Evolutionary conservation across 129 eudicot species (phyloP), one percentile per base, ranked within the genome.

Genomic region (Centaurea solstitialis): DNA sequence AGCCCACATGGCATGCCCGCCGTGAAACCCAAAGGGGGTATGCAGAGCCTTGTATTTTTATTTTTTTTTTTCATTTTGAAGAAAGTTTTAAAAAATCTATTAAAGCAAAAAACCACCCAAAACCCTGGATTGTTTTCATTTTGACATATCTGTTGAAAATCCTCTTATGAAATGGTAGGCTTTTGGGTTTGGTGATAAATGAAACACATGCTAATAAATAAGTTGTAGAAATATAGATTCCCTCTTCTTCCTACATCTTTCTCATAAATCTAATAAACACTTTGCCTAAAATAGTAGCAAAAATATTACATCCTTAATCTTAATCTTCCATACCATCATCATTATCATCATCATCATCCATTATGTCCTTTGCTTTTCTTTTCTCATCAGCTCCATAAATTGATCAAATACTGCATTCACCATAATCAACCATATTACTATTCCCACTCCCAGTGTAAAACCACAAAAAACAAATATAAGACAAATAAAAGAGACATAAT

Each of bases 321-420:
- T 57, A n/a, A 57, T 65, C 70, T 9, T 64, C 69, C 17, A 13
- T 18, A 12, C 11, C 64, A 20, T 20, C 69, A 64, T 64, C 69
- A 57, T 13, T 6, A 57, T 18, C 9, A 26, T 0, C 37, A 33
- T 33, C 37, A 33, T 30, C 35, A 30, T 40, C 10, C 45, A 40
- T 53, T 21, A 64, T 23, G 70, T 22, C 1, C 70, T 65, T 21
- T 65, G 13, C 35, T 65, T 65, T 65, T 65, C 70, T 65, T 33
- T 65, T 65, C 28, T 57, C 70, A 65, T 65, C 33, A 65, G 70
- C 70, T 21, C 70, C 70, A 65, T 65, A 65, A 65, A 65, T 21
- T 65, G 30, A 65, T 22, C 70, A 65, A 65, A 65, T 65, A 65
- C 70, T 65, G 70, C 70, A 65, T 17, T 65, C 70, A 65, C 13